Percentiles rank a stretch among this genome's conserved stretches.
These are phyloP conservation scores for Talaromyces wortmannii DNA, from an alignment of 495 filamentous ascomycete species.

Conservation along the genomic window DNA sequence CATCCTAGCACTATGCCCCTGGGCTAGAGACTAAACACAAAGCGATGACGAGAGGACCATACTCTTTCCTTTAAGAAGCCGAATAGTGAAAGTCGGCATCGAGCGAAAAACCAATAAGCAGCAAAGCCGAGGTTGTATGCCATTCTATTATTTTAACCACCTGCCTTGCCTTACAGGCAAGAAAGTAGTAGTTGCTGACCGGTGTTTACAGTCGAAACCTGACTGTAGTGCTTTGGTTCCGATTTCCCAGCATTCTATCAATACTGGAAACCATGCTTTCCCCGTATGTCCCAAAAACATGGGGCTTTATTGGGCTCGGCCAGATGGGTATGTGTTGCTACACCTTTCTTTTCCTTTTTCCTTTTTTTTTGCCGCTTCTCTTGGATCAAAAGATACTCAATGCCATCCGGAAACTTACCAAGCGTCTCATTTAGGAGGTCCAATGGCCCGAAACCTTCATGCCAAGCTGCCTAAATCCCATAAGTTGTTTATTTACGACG, in stretches of 20 bases:
- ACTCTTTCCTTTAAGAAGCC: no score
- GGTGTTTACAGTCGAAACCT: neutral
- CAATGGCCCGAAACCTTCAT: slow-evolving; percentile 82
- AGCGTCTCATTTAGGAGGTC: slow-evolving; percentile 48
- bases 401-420: neutral
- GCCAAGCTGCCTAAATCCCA: slow-evolving; percentile 65
- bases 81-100: neutral
- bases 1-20: no score
- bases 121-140: neutral
- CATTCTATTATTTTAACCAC: neutral
- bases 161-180: neutral
- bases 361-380: neutral
- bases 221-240: neutral
- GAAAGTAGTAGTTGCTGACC: neutral
- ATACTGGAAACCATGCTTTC: neutral
- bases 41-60: no score
- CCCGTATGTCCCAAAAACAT: neutral
- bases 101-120: neutral
- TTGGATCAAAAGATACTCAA: neutral
- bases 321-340: neutral
- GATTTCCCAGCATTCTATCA: neutral
- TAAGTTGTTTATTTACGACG: slow-evolving; percentile 63
- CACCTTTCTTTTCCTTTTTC: neutral
- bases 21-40: no score
- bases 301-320: neutral